These are phyloP conservation scores for Ottelia alismoides DNA, from an alignment of 106 monocot genomes.

Conservation along the genomic window DNA sequence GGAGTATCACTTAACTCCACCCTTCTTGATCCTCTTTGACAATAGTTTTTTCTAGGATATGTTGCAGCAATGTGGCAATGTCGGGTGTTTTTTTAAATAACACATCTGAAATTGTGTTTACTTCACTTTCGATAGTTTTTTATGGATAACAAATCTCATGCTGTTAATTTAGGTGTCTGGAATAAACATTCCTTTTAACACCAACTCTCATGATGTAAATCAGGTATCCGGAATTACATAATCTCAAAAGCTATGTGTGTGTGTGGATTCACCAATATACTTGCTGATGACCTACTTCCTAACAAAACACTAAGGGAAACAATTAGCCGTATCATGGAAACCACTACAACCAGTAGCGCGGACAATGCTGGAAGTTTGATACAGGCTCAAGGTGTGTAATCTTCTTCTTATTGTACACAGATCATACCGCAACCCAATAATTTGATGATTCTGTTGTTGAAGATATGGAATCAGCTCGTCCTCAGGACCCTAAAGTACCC, in stretches of 20 bases:
- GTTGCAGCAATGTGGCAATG: no score
- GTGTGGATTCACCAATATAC: conserved; percentile 77
- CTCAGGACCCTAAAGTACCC: conserved; percentile 25
- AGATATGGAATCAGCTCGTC: conserved; percentile 68
- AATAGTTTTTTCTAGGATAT: no score
- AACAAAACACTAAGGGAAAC: conserved; percentile 91
- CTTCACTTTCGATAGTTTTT: no score
- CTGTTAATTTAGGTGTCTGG: no score
- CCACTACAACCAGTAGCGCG: conserved; percentile 68
- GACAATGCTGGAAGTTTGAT: conserved; percentile 84
- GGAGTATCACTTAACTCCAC: no score
- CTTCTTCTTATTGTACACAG: no score
- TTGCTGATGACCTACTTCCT: conserved; percentile 95
- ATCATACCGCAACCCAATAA: background rate
- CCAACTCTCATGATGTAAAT: conserved; percentile 3
- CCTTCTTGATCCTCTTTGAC: no score
- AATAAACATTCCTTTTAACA: no score
- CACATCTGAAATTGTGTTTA: no score
- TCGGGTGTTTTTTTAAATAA: no score
- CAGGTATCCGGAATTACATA: conserved; percentile 92
- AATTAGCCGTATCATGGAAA: conserved; percentile 74
- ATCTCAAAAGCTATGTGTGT: conserved; percentile 72
- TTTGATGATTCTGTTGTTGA: background rate
- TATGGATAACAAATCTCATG: no score
- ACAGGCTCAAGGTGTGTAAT: conserved; percentile 56